Base-by-base conservation (phyloP, 1,284 basidiomycete species). In the Irpex lacteus region DNA sequence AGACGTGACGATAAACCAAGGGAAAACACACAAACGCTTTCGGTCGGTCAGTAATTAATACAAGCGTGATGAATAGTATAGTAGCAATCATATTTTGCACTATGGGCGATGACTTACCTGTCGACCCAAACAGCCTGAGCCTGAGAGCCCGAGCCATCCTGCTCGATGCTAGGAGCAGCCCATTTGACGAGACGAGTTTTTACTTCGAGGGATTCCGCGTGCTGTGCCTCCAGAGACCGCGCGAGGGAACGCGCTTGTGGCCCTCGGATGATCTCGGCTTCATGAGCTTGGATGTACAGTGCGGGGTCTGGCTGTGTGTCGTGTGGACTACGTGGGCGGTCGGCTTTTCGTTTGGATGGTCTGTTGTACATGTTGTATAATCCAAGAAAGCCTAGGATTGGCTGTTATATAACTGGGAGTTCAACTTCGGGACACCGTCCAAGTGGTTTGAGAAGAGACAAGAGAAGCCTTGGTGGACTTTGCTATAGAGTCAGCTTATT, bases 251-350 rank as follows among this genome's bases (percentile, higher is more conserved):
- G 67, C 3, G 81, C 83, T 21, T 75, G 73, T 0, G 83, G 78
- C 4, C 86, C 85, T 37, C 78, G 80, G 1, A 85, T 71, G 40
- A 92, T 70, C 64, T 89, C 86, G 4, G 88, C 88, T 75, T 92
- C 90, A 68, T 90, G 80, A 0, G 87, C 89, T 68, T 87, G 84
- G 55, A 90, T 79, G 69, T 79, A 85, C 9, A 90, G 76, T 15
- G 69, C 56, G 1, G 68, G 66, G 50, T 76, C 72, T 0, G 64
- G 66, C 34, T 38, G 49, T 21, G 56, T 34, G n/a, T 56, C 2
- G 13, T 18, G 9, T 26, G 54, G 54, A 36, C 54, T 56, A 13
- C n/a, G 54, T 11, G 9, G 7, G 21, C 32, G 36, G 8, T 54
- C 55, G 9, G 60, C 36, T 38, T 34, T 38, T 49, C n/a, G 56